Evolutionary conservation across 305 asterid genomes (phyloP).

Genomic region (Fraxinus greggii): DNA sequence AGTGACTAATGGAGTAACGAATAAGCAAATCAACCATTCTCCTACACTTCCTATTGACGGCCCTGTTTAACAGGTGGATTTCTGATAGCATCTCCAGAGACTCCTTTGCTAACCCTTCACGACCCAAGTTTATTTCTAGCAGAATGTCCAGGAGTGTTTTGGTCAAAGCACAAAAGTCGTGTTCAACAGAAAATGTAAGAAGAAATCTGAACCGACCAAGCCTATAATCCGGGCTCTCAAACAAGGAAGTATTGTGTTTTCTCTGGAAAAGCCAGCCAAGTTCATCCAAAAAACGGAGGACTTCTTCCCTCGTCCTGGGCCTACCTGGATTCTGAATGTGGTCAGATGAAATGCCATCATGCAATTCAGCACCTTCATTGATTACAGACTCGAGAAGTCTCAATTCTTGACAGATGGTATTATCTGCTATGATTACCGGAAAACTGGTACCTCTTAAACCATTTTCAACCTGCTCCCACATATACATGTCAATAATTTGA

Average conservation of each 20-base stretch:
- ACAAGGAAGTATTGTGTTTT: constrained; percentile 47
- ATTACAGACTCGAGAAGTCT: constrained; percentile 61
- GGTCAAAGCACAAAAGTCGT: constrained; percentile 58
- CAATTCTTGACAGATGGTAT: constrained; percentile 67
- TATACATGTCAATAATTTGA: not conserved
- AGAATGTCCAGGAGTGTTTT: constrained; percentile 62
- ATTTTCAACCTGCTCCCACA: constrained; percentile 57
- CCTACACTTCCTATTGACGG: constrained; percentile 61
- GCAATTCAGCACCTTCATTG: constrained; percentile 28
- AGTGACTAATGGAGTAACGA: constrained; percentile 42
- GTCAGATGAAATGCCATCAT: constrained; percentile 24
- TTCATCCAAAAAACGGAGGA: constrained; percentile 66
- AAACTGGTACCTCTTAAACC: constrained; percentile 52
- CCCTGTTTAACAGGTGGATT: constrained; percentile 73
- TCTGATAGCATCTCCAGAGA: constrained; percentile 69
- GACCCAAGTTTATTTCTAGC: constrained; percentile 54
- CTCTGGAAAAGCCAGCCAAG: constrained; percentile 89
- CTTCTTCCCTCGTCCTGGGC: constrained; percentile 45
- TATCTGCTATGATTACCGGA: constrained; percentile 79
- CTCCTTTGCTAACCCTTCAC: constrained; percentile 44
- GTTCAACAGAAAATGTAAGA: constrained; percentile 68
- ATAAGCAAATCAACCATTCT: constrained; percentile 65
- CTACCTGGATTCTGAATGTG: constrained; percentile 29
- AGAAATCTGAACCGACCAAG: constrained; percentile 63
- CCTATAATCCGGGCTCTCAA: constrained; percentile 48